Base-by-base conservation (phyloP, 495 filamentous ascomycete genomes). In the Trichoderma gamsii region DNA sequence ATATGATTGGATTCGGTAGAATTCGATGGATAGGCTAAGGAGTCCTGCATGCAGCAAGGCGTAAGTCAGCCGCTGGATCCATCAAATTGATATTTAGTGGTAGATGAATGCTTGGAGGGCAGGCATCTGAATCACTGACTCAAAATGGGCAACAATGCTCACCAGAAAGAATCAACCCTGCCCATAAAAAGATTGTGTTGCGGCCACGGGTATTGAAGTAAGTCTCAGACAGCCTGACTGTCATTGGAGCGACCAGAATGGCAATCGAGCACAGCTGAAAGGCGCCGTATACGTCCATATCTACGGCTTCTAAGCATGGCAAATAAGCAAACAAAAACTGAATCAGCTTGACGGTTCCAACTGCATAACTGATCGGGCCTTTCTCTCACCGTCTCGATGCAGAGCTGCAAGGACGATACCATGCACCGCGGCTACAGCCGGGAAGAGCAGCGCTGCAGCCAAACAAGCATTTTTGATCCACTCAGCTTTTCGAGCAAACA, bases 261-360 rank as follows among this genome's bases (percentile, higher is more conserved):
- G 84, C 86, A 63, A 89, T 86, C 4, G 85, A 80, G 69, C 86
- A 89, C 7, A 87, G 72, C 69, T 89, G 86, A 63, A 89, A 86
- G 23, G 86, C 84, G 1, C 86, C 86, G 38, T 84, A 89, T 5
- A 89, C 76, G 71, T 89, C 86, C 85, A 89, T 85, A 70, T 89
- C 86, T 23, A 88, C 78, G 46, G 84, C 85, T 38, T 76, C 85
- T 86, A 65, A 44, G 35, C 41, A 38, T n/a, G 18, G 18, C 6
- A 12, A 65, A 21, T 13, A 21, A 23, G 41, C 25, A 65, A 35
- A 32, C 61, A 74, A n/a, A n/a, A 72, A 71, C 59, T 5, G 5
- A 38, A 38, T 38, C 5, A 38, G 29, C 29, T 29, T 25, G 18
- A 21, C 25, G 38, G 71, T 8, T 38, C 66, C 27, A 51, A 25